Evolutionary conservation across 208 protist species (phyloP).

Genomic region (Wallacemonas sp.): DNA sequence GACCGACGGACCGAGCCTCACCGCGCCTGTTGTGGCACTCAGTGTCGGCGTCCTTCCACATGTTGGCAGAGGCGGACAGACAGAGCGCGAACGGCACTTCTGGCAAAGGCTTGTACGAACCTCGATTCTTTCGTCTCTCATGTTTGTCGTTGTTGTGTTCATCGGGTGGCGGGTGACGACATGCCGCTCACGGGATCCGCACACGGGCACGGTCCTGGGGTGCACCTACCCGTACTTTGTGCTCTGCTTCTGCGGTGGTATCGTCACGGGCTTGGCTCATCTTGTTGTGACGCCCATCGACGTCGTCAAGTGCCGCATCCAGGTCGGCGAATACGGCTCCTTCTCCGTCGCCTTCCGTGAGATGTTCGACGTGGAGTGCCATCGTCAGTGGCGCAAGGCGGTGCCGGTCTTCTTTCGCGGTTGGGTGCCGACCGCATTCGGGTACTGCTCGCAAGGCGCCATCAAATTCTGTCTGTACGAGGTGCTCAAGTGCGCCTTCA

Average conservation of each 20-base stretch:
- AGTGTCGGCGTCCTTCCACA: background rate
- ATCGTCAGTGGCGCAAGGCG: slow-evolving; percentile 21
- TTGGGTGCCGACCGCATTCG: slow-evolving; percentile 66
- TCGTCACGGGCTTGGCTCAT: slow-evolving; percentile 62
- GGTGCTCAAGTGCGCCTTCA: slow-evolving; percentile 63
- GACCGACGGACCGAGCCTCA: no score
- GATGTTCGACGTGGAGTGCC: slow-evolving; percentile 34
- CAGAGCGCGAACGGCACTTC: background rate
- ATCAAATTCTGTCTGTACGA: slow-evolving; percentile 85
- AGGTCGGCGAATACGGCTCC: slow-evolving; percentile 67
- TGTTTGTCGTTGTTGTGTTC: slow-evolving; percentile 3
- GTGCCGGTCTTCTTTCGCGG: slow-evolving; percentile 55
- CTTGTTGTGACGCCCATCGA: slow-evolving; percentile 70
- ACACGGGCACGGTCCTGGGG: slow-evolving; percentile 22
- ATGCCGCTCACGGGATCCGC: slow-evolving; percentile 6
- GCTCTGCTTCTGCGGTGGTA: slow-evolving; percentile 63
- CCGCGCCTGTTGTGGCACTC: background rate
- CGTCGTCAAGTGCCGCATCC: slow-evolving; percentile 82
- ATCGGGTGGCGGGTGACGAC: slow-evolving; percentile 19
- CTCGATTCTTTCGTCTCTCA: background rate
- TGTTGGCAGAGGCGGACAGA: background rate
- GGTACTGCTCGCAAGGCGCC: slow-evolving; percentile 60
- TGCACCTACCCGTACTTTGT: slow-evolving; percentile 67
- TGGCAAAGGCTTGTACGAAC: background rate
- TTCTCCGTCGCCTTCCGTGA: slow-evolving; percentile 41